phyloP scores from a whole-genome alignment of 75 land plant species.

The Gnetum montanum region DNA sequence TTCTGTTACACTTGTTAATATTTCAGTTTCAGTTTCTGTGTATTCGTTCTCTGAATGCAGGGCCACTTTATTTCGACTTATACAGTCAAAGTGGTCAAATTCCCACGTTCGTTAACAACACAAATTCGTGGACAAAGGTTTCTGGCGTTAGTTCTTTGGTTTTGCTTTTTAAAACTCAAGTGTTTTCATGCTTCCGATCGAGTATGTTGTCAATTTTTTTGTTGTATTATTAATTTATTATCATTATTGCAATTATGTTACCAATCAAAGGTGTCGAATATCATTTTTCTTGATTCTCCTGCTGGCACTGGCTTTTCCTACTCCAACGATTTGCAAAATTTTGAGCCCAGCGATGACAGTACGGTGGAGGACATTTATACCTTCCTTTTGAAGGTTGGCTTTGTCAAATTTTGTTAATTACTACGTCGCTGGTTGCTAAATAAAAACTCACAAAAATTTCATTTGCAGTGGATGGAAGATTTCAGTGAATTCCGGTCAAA shows the following conservation, averaged over 20 bases:
- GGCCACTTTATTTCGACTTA: slow-evolving; percentile 34
- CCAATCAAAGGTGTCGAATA: slow-evolving; percentile 60
- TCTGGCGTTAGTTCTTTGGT: no score
- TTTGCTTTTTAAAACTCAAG: no score
- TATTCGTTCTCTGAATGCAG: slow-evolving; percentile 20
- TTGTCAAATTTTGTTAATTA: neutral
- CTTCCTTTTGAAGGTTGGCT: slow-evolving; percentile 65
- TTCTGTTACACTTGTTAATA: no score
- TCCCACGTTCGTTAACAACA: slow-evolving; percentile 32
- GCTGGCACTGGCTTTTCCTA: slow-evolving; percentile 91
- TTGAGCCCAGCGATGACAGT: slow-evolving; percentile 63
- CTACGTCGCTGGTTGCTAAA: neutral
- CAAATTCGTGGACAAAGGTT: slow-evolving; percentile 71
- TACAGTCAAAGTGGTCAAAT: slow-evolving; percentile 14
- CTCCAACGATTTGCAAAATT: slow-evolving; percentile 41
- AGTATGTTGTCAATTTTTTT: no score
- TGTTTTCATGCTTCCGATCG: no score
- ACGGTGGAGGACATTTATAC: slow-evolving; percentile 74
- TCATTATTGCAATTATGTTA: no score
- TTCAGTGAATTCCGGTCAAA: slow-evolving; percentile 72
- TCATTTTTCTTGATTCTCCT: slow-evolving; percentile 91
- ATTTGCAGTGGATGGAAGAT: slow-evolving; percentile 66
- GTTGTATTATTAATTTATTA: no score
- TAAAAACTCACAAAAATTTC: neutral
- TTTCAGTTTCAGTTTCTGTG: no score